Evolutionary conservation across 768 basidiomycete species (phyloP).

Genomic region (Panellus pusillus): DNA sequence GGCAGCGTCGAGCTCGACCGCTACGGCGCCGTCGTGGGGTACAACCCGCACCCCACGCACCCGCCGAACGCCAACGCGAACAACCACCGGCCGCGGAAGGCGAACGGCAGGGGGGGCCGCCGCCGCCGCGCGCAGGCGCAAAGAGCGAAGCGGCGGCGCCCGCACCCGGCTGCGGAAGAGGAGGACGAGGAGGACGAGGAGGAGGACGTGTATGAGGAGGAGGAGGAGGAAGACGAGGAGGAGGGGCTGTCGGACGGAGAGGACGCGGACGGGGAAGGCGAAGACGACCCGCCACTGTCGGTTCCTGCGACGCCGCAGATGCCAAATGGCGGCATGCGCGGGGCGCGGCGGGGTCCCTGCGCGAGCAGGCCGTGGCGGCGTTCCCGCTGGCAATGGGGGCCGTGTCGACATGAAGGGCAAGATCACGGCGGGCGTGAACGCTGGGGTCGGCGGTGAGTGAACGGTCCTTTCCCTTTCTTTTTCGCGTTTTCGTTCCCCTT

Average conservation of each 20-base stretch:
- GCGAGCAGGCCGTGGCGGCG: not conserved
- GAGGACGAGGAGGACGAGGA: slow-evolving; percentile 69
- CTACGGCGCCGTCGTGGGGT: slow-evolving; percentile 67
- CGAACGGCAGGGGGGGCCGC: slow-evolving; percentile 25
- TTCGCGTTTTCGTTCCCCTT: not conserved
- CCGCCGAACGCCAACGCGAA: slow-evolving; percentile 22
- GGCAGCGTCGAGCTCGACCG: slow-evolving; percentile 97
- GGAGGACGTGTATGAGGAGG: slow-evolving; percentile 46
- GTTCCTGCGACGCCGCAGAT: not conserved
- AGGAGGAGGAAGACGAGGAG: slow-evolving; percentile 58
- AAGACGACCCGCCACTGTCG: slow-evolving; percentile 39
- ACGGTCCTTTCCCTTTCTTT: not conserved
- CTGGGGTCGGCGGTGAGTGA: slow-evolving; percentile 19
- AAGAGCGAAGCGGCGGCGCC: slow-evolving; percentile 2
- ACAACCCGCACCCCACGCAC: not conserved
- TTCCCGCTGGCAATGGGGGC: not conserved
- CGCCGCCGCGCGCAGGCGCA: slow-evolving; percentile 35
- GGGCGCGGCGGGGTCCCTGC: slow-evolving; percentile 34
- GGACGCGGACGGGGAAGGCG: slow-evolving; percentile 61
- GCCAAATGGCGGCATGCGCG: slow-evolving; percentile 25
- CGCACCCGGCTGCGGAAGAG: slow-evolving; percentile 49
- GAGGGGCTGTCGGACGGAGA: slow-evolving; percentile 63
- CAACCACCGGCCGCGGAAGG: not conserved
- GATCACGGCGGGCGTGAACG: slow-evolving; percentile 17
- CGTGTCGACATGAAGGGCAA: slow-evolving; percentile 21